Percentiles rank a stretch among this genome's conserved stretches.
These are phyloP conservation scores for Tagetes erecta DNA, from an alignment of 129 eudicot species.

Conservation along the genomic window DNA sequence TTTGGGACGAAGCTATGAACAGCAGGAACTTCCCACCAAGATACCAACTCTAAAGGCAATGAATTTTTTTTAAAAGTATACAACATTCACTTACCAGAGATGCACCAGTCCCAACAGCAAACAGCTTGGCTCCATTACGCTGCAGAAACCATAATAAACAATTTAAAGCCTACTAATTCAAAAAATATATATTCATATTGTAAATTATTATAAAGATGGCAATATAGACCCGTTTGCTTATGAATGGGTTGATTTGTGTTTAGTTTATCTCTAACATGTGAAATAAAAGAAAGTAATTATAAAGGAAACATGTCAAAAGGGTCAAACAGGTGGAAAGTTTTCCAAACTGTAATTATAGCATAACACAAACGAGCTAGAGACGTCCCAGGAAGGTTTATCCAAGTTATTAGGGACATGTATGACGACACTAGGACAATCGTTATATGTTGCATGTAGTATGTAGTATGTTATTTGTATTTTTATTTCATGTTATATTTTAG, in stretches of 20 bases:
- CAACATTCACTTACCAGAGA: slow-evolving; percentile 68
- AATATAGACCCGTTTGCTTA: background rate
- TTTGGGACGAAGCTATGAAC: background rate
- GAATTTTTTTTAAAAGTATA: background rate
- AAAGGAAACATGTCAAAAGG: background rate
- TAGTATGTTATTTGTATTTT: no score
- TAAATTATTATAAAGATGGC: background rate
- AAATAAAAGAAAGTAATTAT: background rate
- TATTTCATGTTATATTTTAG: no score
- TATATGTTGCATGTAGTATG: no score
- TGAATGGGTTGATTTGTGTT: background rate
- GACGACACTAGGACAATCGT: no score
- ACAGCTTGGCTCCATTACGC: slow-evolving; percentile 92
- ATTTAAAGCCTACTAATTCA: slow-evolving; percentile 19
- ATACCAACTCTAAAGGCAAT: background rate
- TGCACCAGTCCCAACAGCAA: slow-evolving; percentile 86
- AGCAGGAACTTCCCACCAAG: background rate
- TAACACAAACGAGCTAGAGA: background rate
- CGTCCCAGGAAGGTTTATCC: no score
- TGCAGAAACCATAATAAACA: slow-evolving; percentile 34
- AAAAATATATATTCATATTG: no score
- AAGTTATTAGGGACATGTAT: no score
- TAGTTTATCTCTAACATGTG: background rate
- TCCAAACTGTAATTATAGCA: background rate
- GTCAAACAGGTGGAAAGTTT: background rate